phyloP scores from a whole-genome alignment of 129 eudicot species.

The Oenanthe sinensis region DNA sequence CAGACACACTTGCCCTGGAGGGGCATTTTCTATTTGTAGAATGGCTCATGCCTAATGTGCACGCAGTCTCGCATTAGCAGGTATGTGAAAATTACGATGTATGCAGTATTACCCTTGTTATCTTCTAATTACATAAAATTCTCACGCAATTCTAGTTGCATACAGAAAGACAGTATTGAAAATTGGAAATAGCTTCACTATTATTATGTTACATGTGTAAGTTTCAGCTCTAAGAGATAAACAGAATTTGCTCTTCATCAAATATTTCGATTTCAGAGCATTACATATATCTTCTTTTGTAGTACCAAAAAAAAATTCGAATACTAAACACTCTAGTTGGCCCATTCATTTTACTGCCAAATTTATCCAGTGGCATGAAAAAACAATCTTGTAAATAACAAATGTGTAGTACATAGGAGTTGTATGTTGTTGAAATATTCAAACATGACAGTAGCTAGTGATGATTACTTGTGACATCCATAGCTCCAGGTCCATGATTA shows the following conservation, averaged over 20 bases:
- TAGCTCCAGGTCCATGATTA: slow-evolving; percentile 3
- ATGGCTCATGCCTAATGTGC: too few species aligned
- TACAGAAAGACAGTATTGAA: too few species aligned
- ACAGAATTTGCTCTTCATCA: neutral
- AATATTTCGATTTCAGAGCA: neutral
- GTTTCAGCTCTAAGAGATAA: too few species aligned
- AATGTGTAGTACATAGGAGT: neutral
- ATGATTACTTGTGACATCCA: slow-evolving; percentile 9
- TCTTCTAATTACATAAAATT: too few species aligned
- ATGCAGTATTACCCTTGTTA: neutral
- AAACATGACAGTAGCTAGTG: slow-evolving; percentile 2
- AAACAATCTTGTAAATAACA: neutral
- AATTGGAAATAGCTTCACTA: too few species aligned
- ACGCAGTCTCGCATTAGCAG: neutral
- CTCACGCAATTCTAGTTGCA: too few species aligned
- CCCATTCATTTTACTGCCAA: neutral
- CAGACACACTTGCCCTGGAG: neutral
- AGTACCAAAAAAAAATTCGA: too few species aligned
- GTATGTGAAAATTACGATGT: neutral
- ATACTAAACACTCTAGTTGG: neutral
- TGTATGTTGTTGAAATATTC: slow-evolving; percentile 1
- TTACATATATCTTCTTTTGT: neutral
- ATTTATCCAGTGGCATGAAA: neutral
- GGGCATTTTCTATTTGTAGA: neutral
- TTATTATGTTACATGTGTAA: too few species aligned